These are phyloP conservation scores for Coemansia asiatica DNA, from an alignment of 192 early-diverging fungal genomes.

Conservation along the genomic window DNA sequence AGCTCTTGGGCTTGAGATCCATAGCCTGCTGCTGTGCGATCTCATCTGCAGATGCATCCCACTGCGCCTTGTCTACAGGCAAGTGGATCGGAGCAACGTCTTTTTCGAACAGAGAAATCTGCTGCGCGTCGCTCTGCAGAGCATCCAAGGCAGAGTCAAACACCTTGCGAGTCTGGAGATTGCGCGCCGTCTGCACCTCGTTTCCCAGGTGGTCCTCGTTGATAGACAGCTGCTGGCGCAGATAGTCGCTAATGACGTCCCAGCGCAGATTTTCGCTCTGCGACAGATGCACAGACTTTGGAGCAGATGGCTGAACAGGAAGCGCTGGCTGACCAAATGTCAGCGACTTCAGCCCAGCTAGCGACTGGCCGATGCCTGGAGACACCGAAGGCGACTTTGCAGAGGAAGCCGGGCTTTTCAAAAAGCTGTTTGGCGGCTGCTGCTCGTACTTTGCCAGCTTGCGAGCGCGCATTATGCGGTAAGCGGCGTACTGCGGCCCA, in stretches of 20 bases:
- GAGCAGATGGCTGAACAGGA: not conserved
- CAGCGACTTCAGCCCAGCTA: not conserved
- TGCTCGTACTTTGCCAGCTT: slow-evolving; percentile 37
- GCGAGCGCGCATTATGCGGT: slow-evolving; percentile 30
- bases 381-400: not conserved
- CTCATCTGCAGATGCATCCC: slow-evolving; percentile 15
- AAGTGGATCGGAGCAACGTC: slow-evolving; percentile 18
- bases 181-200: slow-evolving; percentile 37
- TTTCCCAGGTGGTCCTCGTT: slow-evolving; percentile 33
- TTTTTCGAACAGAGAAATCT: not conserved
- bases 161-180: not conserved
- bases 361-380: not conserved
- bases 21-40: slow-evolving; percentile 4
- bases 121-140: not conserved
- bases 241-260: slow-evolving; percentile 40
- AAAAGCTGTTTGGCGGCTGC: not conserved
- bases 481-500: slow-evolving; percentile 41
- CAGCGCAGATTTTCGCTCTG: slow-evolving; percentile 45
- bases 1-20: slow-evolving; percentile 27
- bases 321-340: not conserved
- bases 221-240: slow-evolving; percentile 39
- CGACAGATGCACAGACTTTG: slow-evolving; percentile 35
- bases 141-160: not conserved
- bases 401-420: not conserved
- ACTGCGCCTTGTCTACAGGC: slow-evolving; percentile 21